phyloP scores from a whole-genome alignment of 2,329 filamentous ascomycete species.

The Pseudocercospora pini-densiflorae region DNA sequence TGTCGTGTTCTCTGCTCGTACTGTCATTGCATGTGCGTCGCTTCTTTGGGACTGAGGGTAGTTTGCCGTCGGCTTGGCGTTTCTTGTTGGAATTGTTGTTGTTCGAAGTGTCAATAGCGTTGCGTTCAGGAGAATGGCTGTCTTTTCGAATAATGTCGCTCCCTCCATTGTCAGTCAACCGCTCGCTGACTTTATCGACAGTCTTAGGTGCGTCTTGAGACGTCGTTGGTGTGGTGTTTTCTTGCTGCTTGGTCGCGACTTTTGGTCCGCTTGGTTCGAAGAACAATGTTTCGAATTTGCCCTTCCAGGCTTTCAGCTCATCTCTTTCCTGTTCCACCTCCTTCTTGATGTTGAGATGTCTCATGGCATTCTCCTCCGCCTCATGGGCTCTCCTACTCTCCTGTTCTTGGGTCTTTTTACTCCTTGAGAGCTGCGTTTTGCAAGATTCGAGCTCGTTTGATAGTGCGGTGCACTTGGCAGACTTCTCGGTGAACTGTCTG shows the following conservation, averaged over 20 bases:
- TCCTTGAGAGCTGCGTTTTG: not conserved
- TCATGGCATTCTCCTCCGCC: not conserved
- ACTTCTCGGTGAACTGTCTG: not conserved
- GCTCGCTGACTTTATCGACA: not conserved
- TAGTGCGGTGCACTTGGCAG: not conserved
- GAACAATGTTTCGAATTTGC: no score
- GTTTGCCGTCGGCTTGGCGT: not conserved
- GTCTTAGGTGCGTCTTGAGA: not conserved
- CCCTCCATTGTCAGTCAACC: not conserved
- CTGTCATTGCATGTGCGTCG: not conserved
- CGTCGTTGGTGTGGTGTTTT: not conserved
- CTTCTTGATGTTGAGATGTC: not conserved
- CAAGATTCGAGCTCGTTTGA: not conserved
- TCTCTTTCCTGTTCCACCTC: not conserved
- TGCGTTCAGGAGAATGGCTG: not conserved
- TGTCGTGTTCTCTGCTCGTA: not conserved
- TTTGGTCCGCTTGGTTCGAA: no score
- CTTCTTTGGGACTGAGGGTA: not conserved
- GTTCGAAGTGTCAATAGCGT: not conserved
- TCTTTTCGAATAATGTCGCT: not conserved
- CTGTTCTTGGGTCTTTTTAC: not conserved
- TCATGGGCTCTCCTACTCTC: not conserved
- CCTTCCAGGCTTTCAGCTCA: not conserved
- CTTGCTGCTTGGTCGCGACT: not conserved
- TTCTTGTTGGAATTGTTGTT: not conserved